Evolutionary conservation across 2,329 filamentous ascomycete genomes (phyloP).

Genomic region (Aspergillus sp.): DNA sequence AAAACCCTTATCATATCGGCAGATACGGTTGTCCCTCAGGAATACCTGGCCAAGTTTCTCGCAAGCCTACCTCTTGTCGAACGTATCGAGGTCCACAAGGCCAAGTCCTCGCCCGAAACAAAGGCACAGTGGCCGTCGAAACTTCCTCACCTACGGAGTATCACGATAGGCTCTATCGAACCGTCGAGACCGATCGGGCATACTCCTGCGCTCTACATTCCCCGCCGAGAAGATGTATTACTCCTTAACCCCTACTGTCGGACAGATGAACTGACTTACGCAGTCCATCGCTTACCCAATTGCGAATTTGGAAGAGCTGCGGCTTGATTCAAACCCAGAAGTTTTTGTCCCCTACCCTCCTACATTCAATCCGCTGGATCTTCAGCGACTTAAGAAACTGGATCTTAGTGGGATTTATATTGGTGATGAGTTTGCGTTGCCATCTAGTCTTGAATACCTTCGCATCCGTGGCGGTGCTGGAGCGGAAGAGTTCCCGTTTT

Average conservation of each 20-base stretch:
- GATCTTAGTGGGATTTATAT: slow-evolving; percentile 28
- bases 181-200: slow-evolving; percentile 9
- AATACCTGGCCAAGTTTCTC: slow-evolving; percentile 26
- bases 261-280: neutral
- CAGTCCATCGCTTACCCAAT: slow-evolving; percentile 17
- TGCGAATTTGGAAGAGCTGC: slow-evolving; percentile 34
- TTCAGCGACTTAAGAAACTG: slow-evolving; percentile 26
- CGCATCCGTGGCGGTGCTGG: slow-evolving; percentile 25
- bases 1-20: slow-evolving; percentile 26
- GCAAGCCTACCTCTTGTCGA: slow-evolving; percentile 28
- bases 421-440: slow-evolving; percentile 22
- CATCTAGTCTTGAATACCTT: slow-evolving; percentile 29
- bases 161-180: slow-evolving; percentile 23
- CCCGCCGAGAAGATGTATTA: slow-evolving; percentile 6
- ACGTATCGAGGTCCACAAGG: slow-evolving; percentile 24
- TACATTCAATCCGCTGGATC: slow-evolving; percentile 13
- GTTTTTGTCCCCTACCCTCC: slow-evolving; percentile 18
- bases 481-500: slow-evolving; percentile 13
- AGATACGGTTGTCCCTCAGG: slow-evolving; percentile 25
- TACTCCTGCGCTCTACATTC: slow-evolving; percentile 19
- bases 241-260: neutral
- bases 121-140: slow-evolving; percentile 22
- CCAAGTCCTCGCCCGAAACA: slow-evolving; percentile 14
- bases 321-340: slow-evolving; percentile 29
- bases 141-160: slow-evolving; percentile 33